Evolutionary conservation across 2,329 filamentous ascomycete species (phyloP).

Genomic region (Fusarium solani-melongenae): DNA sequence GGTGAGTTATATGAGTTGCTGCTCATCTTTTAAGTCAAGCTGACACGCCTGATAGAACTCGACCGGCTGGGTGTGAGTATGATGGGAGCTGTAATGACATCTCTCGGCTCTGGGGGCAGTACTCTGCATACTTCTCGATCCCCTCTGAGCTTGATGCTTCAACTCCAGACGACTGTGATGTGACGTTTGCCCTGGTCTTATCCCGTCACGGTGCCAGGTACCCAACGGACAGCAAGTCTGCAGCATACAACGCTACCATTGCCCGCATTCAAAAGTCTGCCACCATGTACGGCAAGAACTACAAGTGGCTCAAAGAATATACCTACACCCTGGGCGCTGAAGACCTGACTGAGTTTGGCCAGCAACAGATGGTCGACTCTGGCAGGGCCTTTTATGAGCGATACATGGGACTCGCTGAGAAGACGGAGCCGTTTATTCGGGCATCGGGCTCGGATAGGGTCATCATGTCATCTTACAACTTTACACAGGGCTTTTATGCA

Average conservation of each 20-base stretch:
- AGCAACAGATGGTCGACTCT: constrained; percentile 77
- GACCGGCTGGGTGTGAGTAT: constrained; percentile 38
- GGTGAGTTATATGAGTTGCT: constrained; percentile 12
- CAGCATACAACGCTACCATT: constrained; percentile 72
- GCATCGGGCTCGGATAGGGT: constrained; percentile 77
- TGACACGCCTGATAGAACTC: constrained; percentile 12
- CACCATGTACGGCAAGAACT: constrained; percentile 69
- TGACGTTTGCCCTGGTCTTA: constrained; percentile 84
- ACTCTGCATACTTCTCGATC: constrained; percentile 85
- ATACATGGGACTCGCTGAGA: constrained; percentile 71
- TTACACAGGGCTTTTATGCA: constrained; percentile 77
- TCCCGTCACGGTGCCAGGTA: constrained; percentile 88
- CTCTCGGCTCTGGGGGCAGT: constrained; percentile 84
- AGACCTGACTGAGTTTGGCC: constrained; percentile 74
- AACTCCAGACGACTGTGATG: constrained; percentile 73
- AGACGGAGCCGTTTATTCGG: constrained; percentile 76
- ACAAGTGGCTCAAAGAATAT: constrained; percentile 78
- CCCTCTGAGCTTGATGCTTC: constrained; percentile 70
- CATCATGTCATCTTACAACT: constrained; percentile 79
- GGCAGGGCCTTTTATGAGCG: constrained; percentile 80
- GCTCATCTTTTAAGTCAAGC: neutral
- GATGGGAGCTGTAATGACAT: constrained; percentile 62
- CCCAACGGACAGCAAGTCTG: constrained; percentile 77
- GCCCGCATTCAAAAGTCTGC: constrained; percentile 69
- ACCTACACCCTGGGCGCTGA: constrained; percentile 77